Evolutionary conservation across 2,329 filamentous ascomycete genomes (phyloP), one percentile per base, ranked within the genome.

Genomic region (Hyphodiscus sp.): DNA sequence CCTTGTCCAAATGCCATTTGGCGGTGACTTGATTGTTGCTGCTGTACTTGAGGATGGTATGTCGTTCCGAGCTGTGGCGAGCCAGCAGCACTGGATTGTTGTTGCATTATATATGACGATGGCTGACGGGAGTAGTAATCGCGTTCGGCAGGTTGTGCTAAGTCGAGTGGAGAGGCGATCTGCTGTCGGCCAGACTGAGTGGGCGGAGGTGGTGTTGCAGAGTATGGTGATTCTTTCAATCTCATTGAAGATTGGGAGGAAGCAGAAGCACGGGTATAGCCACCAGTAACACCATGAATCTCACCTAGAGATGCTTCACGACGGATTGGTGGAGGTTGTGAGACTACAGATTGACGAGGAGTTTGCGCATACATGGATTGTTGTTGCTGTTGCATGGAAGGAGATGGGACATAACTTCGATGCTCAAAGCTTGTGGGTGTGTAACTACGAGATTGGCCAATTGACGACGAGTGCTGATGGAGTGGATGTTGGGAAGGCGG

Each of bases 401-500:
- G 58, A 61, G 68, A 38, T 63, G 63, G 29, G 63, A 71, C 70
- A 62, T 82, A 78, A 10, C 71, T 65, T 45, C 63, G 60, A 45
- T 33, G 52, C 19, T 67, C 66, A 48, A 65, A 67, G 16, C 55
- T 48, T 11, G 57, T 65, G 11, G 64, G 63, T 3, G 63, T 67
- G 49, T 63, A 67, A 49, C 62, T 66, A n/a, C 63, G 62, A 51
- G 58, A 20, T 9, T 61, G 57, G 9, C 62, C 63, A 30, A 67
- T 59, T 1, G 66, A 65, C 8, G 63, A 58, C 0, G 73, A 70
- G 53, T 82, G 83, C 58, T 81, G 80, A 19, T 76, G 73, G n/a
- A 63, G 49, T 7, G 58, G 47, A 46, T 63, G 62, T 15, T 76
- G 73, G n/a, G 79, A 75, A 7, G 78, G 77, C n/a, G 73, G 72